A percentile compares a stretch with the other conserved stretches of the same genome.
Conservation (phyloP, 2,329 filamentous ascomycete genomes). For the Talaromyces sp. region DNA sequence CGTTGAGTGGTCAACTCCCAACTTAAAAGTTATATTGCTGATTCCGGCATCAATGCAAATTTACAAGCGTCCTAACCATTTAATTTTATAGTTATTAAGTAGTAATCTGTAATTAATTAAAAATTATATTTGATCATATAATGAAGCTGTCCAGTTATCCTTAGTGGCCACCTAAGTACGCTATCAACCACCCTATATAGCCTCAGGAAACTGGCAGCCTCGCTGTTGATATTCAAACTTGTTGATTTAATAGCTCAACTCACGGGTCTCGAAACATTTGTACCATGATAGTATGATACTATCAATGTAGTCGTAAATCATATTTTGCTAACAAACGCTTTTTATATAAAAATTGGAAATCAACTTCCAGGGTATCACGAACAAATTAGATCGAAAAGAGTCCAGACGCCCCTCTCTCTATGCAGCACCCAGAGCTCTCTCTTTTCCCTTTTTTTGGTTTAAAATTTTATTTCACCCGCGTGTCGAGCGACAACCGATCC, state of each 20-base stretch:
- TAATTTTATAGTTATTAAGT: no score
- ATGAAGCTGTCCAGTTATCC: no score
- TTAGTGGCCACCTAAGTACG: no score
- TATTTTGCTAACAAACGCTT: not conserved
- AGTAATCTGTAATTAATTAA: no score
- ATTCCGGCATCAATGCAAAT: no score
- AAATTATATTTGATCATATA: no score
- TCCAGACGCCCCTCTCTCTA: not conserved
- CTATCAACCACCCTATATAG: no score
- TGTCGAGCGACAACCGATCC: conserved; percentile 56
- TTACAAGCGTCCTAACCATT: no score
- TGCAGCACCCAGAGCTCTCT: not conserved
- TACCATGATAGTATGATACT: no score
- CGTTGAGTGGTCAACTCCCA: conserved; percentile 25
- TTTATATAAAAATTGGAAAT: not conserved
- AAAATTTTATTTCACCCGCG: conserved; percentile 47
- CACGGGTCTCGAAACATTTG: not conserved
- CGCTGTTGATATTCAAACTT: no score
- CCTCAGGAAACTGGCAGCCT: no score
- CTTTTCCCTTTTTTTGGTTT: not conserved
- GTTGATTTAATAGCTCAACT: not conserved
- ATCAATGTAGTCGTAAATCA: not conserved
- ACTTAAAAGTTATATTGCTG: no score
- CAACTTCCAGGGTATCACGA: conserved; percentile 9
- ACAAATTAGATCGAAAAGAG: conserved; percentile 9